Conservation (phyloP, 164 flowering plant genomes). For the Nymphaea thermarum region DNA sequence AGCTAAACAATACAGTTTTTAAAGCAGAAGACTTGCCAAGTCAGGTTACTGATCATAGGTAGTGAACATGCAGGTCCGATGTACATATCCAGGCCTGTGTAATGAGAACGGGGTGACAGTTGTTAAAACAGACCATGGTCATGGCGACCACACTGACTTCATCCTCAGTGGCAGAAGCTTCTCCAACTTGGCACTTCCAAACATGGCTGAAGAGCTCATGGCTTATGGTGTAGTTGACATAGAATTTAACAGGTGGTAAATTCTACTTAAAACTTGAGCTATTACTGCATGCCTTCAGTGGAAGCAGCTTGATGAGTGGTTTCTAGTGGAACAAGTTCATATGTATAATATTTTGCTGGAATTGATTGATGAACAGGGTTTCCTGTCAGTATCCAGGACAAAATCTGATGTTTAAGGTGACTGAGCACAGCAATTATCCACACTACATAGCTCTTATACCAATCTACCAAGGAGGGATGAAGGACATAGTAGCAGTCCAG, state of each 20-base stretch:
- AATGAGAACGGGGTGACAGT: conserved; percentile 40
- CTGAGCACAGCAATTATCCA: conserved; percentile 51
- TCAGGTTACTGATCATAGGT: neutral
- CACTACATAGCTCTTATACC: conserved; percentile 52
- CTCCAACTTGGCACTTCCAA: conserved; percentile 33
- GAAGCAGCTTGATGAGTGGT: too few species aligned
- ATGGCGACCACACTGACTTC: conserved; percentile 74
- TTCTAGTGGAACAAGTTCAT: too few species aligned
- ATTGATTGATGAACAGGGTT: conserved; percentile 14
- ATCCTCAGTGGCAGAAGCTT: conserved; percentile 57
- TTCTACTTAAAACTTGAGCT: too few species aligned
- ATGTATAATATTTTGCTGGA: neutral
- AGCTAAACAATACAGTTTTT: too few species aligned
- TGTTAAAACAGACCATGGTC: conserved; percentile 75
- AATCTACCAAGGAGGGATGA: conserved; percentile 43
- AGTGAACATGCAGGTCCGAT: conserved; percentile 39
- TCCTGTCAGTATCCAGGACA: conserved; percentile 44
- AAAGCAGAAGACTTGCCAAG: too few species aligned
- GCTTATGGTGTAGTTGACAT: conserved; percentile 67
- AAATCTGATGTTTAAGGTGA: conserved; percentile 49
- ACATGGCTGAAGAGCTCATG: conserved; percentile 25
- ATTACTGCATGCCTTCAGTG: too few species aligned
- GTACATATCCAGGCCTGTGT: conserved; percentile 50
- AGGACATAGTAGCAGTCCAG: conserved; percentile 44
- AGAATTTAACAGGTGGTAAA: conserved; percentile 33